Base-by-base conservation (phyloP, 148 eudicot species). In the Nepenthes gracilis region DNA sequence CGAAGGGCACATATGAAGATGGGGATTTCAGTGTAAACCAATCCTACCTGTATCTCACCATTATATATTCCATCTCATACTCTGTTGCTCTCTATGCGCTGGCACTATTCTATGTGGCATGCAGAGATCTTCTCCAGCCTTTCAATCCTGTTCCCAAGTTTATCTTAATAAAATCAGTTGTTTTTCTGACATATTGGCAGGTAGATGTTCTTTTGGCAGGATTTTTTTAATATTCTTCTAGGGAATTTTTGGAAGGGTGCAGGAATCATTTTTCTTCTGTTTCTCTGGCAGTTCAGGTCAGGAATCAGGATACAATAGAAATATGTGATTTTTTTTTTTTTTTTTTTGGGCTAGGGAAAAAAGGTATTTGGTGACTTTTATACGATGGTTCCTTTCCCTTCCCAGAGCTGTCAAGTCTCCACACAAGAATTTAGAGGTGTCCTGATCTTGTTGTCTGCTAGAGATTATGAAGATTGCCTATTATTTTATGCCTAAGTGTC, bases 121-220 rank as follows among this genome's bases (percentile, higher is more conserved):
- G 98, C 83, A 82, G 84, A 78, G 98, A 88, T 84, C 70, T 93
- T 64, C 98, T 93, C 58, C 83, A 80, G 71, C 98, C 96, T 12
- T 93, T 84, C 80, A 88, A 93, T 75, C 98, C 98, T 64, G 96
- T 93, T 58, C 98, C 98, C 12, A 93, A 93, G 74, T 93, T 93
- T 51, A 82, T 93, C 70, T 77, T 93, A 57, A 93, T 93, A 68
- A 93, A 93, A 66, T 85, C 91, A 14, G 98, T 93, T 35, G 98
- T 93, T 54, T 93, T 93, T 74, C 83, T 93, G 69, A 93, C 98
- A 5, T 93, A 93, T 69, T 93, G 98, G 98, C 98, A 93, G 98
- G 98, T 82, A 80, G 9, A 47, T 45, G 53, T 9, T 47, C 1
- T 6, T 36, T 59, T 10, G 23, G 23, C 23, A 23, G 23, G 23